Conservation (phyloP, 495 filamentous ascomycete genomes). For the Podospora pseudopauciseta region DNA sequence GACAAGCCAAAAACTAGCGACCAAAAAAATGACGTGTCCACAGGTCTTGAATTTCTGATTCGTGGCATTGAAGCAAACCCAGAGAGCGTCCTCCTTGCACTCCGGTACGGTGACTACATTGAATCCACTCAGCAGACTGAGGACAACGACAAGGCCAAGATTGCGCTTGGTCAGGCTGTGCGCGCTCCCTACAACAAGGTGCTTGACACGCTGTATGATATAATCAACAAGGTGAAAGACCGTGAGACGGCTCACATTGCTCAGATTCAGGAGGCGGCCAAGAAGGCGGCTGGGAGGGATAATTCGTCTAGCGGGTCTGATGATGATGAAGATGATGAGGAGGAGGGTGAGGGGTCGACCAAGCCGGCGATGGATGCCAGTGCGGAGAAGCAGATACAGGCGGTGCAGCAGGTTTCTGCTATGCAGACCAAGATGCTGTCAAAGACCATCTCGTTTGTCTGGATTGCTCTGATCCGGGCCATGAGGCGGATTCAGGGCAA, state of each 20-base stretch:
- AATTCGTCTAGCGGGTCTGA: slow-evolving; percentile 31
- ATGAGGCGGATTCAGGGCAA: slow-evolving; percentile 95
- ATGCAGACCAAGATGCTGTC: slow-evolving; percentile 69
- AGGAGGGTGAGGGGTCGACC: slow-evolving; percentile 61
- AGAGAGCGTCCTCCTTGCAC: slow-evolving; percentile 83
- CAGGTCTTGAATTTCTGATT: slow-evolving; percentile 61
- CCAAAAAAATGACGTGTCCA: slow-evolving; percentile 51
- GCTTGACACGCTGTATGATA: slow-evolving; percentile 76
- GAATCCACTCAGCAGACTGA: slow-evolving; percentile 68
- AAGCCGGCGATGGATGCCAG: slow-evolving; percentile 50
- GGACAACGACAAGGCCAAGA: slow-evolving; percentile 64
- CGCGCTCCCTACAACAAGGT: slow-evolving; percentile 79
- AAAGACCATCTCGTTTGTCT: slow-evolving; percentile 79
- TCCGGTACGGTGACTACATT: slow-evolving; percentile 82
- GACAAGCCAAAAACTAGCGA: slow-evolving; percentile 58
- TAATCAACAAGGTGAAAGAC: slow-evolving; percentile 68
- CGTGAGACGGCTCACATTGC: slow-evolving; percentile 68
- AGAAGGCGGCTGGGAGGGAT: slow-evolving; percentile 30
- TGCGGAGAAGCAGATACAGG: slow-evolving; percentile 63
- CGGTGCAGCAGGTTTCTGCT: slow-evolving; percentile 64
- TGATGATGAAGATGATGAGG: slow-evolving; percentile 54
- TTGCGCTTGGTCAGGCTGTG: slow-evolving; percentile 68
- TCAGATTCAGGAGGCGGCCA: slow-evolving; percentile 60
- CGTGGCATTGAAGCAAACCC: slow-evolving; percentile 86
- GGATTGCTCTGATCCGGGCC: slow-evolving; percentile 90